These are phyloP conservation scores for Gastrolobium villosum DNA, from an alignment of 306 rosid genomes.

Conservation along the genomic window DNA sequence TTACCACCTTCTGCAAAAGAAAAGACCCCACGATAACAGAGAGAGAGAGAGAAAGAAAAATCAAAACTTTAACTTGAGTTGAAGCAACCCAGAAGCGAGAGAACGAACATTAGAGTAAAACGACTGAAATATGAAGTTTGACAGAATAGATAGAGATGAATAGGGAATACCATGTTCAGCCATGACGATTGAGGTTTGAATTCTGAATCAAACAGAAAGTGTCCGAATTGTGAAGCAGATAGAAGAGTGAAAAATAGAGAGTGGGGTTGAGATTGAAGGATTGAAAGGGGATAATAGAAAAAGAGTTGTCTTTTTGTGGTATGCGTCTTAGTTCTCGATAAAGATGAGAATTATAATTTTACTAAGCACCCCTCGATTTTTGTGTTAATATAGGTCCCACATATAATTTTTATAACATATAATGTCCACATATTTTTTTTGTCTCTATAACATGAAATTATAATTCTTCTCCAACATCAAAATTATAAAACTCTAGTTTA, in stretches of 20 bases:
- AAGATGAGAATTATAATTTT: no score
- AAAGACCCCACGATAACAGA: neutral
- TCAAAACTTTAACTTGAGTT: conserved; percentile 16
- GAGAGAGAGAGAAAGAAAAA: conserved; percentile 2
- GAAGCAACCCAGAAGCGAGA: conserved; percentile 29
- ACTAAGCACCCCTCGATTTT: no score
- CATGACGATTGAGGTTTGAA: conserved; percentile 59
- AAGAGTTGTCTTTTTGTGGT: conserved; percentile 32
- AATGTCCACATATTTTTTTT: no score
- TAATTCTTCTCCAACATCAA: no score
- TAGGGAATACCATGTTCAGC: conserved; percentile 52
- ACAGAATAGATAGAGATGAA: neutral
- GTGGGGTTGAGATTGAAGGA: conserved; percentile 49
- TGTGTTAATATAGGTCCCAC: no score
- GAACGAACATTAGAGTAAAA: conserved; percentile 8
- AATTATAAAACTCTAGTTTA: no score
- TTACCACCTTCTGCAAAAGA: conserved; percentile 55
- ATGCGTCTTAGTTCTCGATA: no score
- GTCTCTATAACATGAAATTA: no score
- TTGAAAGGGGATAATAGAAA: conserved; percentile 32
- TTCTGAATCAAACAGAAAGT: conserved; percentile 44
- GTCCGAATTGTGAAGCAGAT: conserved; percentile 34
- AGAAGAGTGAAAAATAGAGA: conserved; percentile 34
- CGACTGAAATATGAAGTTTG: neutral
- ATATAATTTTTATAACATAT: no score